phyloP scores from a whole-genome alignment of 2,329 filamentous ascomycete genomes.

The Pseudogymnoascus sp. region DNA sequence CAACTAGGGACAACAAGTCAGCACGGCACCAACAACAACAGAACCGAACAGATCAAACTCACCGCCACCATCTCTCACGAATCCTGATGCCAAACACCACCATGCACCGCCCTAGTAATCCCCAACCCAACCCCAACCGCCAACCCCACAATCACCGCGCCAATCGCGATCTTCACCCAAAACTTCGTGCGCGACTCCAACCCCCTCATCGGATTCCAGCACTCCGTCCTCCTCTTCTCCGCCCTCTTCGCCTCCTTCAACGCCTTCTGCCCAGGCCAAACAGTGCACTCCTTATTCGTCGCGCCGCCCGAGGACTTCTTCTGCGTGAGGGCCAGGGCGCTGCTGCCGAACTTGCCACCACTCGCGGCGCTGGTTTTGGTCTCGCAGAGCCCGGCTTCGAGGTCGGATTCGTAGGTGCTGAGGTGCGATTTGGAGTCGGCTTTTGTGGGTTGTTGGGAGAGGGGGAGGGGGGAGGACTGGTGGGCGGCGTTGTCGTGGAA shows the following conservation, averaged over 20 bases:
- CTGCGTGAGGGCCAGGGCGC: neutral
- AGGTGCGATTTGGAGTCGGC: slow-evolving; percentile 19
- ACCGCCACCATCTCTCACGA: neutral
- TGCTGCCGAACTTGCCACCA: too few relatives aligned
- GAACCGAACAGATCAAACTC: neutral
- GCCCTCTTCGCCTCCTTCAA: slow-evolving; percentile 53
- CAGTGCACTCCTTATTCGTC: slow-evolving; percentile 39
- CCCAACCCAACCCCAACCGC: slow-evolving; percentile 51
- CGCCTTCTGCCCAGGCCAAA: slow-evolving; percentile 53
- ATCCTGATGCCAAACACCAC: slow-evolving; percentile 44
- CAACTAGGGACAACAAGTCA: neutral
- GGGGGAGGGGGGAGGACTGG: slow-evolving; percentile 11
- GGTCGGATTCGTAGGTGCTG: slow-evolving; percentile 17
- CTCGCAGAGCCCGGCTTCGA: slow-evolving; percentile 15
- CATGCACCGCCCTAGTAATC: slow-evolving; percentile 52
- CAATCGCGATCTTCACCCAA: slow-evolving; percentile 46
- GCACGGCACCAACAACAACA: neutral
- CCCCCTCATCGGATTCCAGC: slow-evolving; percentile 44
- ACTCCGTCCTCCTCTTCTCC: slow-evolving; percentile 44
- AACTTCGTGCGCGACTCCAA: slow-evolving; percentile 48
- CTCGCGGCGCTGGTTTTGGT: slow-evolving; percentile 2
- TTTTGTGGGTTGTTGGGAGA: slow-evolving; percentile 18
- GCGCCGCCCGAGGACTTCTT: neutral
- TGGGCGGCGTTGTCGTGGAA: slow-evolving; percentile 18
- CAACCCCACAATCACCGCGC: slow-evolving; percentile 43